Conservation (phyloP, 1,284 basidiomycete species). For the Moniliophthora roreri region DNA sequence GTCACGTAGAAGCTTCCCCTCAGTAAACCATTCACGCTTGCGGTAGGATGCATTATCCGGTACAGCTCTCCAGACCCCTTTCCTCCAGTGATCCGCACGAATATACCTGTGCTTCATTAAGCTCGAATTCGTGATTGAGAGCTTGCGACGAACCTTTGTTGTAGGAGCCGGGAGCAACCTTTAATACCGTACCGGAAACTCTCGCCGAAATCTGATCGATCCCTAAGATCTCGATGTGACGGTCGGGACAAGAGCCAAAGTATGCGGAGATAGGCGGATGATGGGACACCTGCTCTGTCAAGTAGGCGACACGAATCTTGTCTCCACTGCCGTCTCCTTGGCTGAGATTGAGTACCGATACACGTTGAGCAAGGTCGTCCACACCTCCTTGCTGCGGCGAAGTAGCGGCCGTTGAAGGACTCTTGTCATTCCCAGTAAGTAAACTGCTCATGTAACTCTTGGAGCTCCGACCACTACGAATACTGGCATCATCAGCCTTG, state of each 20-base stretch:
- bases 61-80: slow-evolving; percentile 82
- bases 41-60: slow-evolving; percentile 88
- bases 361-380: slow-evolving; percentile 43
- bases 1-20: slow-evolving; percentile 91
- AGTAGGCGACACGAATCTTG: slow-evolving; percentile 58
- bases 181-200: slow-evolving; percentile 82
- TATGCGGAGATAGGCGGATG: slow-evolving; percentile 95
- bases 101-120: slow-evolving; percentile 43
- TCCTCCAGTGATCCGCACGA: slow-evolving; percentile 74
- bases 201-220: slow-evolving; percentile 94
- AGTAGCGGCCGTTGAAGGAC: slow-evolving; percentile 58
- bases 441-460: slow-evolving; percentile 57
- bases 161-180: slow-evolving; percentile 78
- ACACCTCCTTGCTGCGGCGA: slow-evolving; percentile 42
- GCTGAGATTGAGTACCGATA: slow-evolving; percentile 59
- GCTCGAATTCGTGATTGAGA: no score
- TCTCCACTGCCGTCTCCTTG: slow-evolving; percentile 18
- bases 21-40: slow-evolving; percentile 89
- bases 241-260: slow-evolving; percentile 75
- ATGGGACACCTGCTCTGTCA: slow-evolving; percentile 91
- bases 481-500: slow-evolving; percentile 51
- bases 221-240: slow-evolving; percentile 71
- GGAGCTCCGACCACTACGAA: slow-evolving; percentile 41
- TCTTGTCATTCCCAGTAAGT: slow-evolving; percentile 46
- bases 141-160: slow-evolving; percentile 69